Evolutionary conservation across 768 basidiomycete genomes (phyloP).

Genomic region (Pisolithus albus): DNA sequence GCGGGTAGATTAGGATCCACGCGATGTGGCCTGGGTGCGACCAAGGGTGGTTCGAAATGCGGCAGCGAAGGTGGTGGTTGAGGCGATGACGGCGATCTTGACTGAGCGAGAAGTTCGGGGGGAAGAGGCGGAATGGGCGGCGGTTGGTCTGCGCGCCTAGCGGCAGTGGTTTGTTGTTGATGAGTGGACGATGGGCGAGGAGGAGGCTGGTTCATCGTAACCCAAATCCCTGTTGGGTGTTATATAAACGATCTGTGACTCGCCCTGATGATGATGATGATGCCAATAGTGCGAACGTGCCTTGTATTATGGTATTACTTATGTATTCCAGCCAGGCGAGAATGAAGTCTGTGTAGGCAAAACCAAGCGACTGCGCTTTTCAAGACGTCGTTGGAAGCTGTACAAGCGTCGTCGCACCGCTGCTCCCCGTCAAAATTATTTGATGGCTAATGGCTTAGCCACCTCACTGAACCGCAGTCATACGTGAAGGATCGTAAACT

Average conservation of each 20-base stretch:
- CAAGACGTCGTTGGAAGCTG: too few relatives aligned
- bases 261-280: neutral
- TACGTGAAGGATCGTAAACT: too few relatives aligned
- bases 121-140: constrained; percentile 50
- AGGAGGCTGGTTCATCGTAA: constrained; percentile 23
- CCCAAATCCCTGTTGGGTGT: neutral
- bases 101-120: constrained; percentile 27
- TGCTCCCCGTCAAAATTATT: too few relatives aligned
- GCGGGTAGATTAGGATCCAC: constrained; percentile 53
- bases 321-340: too few relatives aligned
- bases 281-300: constrained; percentile 3
- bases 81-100: constrained; percentile 15
- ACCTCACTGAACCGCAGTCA: too few relatives aligned
- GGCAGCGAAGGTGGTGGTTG: constrained; percentile 34
- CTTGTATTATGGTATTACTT: neutral
- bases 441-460: too few relatives aligned
- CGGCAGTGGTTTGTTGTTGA: constrained; percentile 3
- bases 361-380: too few relatives aligned
- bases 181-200: constrained; percentile 20
- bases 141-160: constrained; percentile 16
- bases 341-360: too few relatives aligned
- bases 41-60: constrained; percentile 47
- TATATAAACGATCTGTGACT: neutral
- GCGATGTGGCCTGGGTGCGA: constrained; percentile 61
- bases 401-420: too few relatives aligned